Conservation (phyloP, 1,284 basidiomycete species). For the Sporisorium graminicola region DNA sequence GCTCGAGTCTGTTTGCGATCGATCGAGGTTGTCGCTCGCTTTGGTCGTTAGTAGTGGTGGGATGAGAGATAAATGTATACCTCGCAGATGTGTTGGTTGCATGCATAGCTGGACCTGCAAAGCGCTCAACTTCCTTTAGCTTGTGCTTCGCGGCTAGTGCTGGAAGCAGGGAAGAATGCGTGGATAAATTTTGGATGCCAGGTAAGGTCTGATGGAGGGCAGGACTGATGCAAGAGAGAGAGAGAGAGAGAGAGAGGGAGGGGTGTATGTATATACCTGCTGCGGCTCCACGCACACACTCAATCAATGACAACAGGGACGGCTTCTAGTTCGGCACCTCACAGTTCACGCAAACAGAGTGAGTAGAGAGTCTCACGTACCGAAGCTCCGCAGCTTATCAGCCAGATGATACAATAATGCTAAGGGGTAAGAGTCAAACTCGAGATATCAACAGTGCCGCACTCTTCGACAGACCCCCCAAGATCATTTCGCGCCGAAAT, state of each 20-base stretch:
- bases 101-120: slow-evolving; percentile 8
- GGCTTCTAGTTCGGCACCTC: slow-evolving; percentile 5
- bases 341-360: not conserved
- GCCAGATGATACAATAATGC: not conserved
- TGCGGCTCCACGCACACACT: not conserved
- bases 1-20: slow-evolving; percentile 1
- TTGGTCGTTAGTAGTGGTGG: not conserved
- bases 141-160: not conserved
- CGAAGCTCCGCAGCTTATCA: not conserved
- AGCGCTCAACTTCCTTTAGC: too few relatives aligned
- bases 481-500: not conserved
- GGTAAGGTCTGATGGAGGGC: too few relatives aligned
- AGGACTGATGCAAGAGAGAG: too few relatives aligned
- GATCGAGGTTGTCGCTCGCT: not conserved
- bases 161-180: not conserved
- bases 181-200: too few relatives aligned
- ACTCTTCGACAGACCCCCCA: slow-evolving; percentile 1
- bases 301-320: not conserved
- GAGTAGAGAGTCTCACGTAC: too few relatives aligned
- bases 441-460: not conserved
- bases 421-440: too few relatives aligned
- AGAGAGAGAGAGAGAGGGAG: not conserved
- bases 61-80: slow-evolving; percentile 7
- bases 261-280: slow-evolving; percentile 3
- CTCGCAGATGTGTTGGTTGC: not conserved